Base-by-base conservation (phyloP, 2,329 filamentous ascomycete genomes). In the Ceratocystis diversiconidia region DNA sequence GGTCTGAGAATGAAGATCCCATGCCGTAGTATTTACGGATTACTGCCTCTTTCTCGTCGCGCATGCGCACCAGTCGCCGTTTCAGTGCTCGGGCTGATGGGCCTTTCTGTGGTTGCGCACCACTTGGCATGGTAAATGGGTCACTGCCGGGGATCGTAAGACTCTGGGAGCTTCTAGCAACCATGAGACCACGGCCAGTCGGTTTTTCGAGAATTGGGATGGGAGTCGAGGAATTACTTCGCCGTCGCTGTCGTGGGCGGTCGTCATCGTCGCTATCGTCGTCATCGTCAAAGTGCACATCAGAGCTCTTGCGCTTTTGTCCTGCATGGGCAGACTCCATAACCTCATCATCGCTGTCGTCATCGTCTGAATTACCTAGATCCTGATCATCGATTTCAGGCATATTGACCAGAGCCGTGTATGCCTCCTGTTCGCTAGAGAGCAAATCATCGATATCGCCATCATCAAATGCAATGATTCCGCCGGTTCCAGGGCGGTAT, bases 391-490 rank as follows among this genome's bases (percentile, higher is more conserved):
- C 89, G 48, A 95, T 77, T 60, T 95, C 89, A 0, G 92, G 92
- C 91, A 99, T 97, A 68, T 91, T 87, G 59, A 90, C 79, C 63
- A 97, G 77, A n/a, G 87, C 87, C 69, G 89, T 83, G 72, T 95
- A 97, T 48, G 94, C 92, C 67, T 90, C 85, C 70, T 85, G 82
- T 75, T 97, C 91, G 0, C 78, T 77, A 12, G 75, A 76, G 43
- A 99, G 77, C 43, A 92, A 89, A 70, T 92, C 88, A 70, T 92
- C 88, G 62, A 99, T 92, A 73, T 99, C 94, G 1, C 92, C 94
- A 72, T 97, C 94, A 72, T 97, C 94, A 73, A 94, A 95, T 1
- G 96, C 91, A 68, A 99, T 84, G 52, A 99, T 88, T 0, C 94
- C 94, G 19, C 92, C 92, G 72, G 82, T 87, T 36, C 90, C 88